Evolutionary conservation across 1,284 basidiomycete species (phyloP).

Genomic region (Ceratobasidium sp.): DNA sequence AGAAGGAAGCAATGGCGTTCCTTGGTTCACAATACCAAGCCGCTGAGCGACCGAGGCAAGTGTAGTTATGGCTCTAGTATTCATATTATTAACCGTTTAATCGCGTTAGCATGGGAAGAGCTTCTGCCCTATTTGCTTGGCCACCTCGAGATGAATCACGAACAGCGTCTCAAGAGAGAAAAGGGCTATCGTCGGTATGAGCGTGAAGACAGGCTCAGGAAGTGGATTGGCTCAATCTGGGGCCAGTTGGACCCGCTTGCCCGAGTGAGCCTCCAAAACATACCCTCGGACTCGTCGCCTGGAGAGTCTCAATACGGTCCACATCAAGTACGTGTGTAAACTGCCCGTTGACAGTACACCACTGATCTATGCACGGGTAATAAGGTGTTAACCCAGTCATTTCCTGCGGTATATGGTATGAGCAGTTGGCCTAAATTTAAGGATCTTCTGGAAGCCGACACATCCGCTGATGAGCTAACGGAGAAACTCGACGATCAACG

Average conservation of each 20-base stretch:
- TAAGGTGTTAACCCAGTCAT: background rate
- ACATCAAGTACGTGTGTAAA: too few relatives aligned
- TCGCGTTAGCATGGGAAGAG: constrained; percentile 8
- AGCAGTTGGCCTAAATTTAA: constrained; percentile 3
- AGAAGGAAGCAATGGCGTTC: constrained; percentile 6
- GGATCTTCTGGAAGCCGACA: constrained; percentile 1
- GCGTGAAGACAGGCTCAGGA: background rate
- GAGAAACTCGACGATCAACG: background rate
- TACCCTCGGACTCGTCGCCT: background rate
- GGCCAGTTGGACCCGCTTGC: background rate
- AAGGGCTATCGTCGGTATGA: background rate
- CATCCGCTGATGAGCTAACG: background rate
- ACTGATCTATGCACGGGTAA: too few relatives aligned
- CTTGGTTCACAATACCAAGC: background rate
- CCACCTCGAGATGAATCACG: constrained; percentile 1
- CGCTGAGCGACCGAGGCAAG: constrained; percentile 5
- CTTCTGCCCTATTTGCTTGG: constrained; percentile 3
- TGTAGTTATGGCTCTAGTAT: too few relatives aligned
- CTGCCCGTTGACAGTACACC: too few relatives aligned
- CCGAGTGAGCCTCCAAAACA: background rate
- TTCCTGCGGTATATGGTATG: background rate
- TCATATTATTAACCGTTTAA: background rate
- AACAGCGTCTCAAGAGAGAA: constrained; percentile 4
- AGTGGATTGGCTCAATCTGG: background rate
- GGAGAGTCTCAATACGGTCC: too few relatives aligned